phyloP scores from a whole-genome alignment of 2,329 filamentous ascomycete species.

The Trichoderma koningiopsis region DNA sequence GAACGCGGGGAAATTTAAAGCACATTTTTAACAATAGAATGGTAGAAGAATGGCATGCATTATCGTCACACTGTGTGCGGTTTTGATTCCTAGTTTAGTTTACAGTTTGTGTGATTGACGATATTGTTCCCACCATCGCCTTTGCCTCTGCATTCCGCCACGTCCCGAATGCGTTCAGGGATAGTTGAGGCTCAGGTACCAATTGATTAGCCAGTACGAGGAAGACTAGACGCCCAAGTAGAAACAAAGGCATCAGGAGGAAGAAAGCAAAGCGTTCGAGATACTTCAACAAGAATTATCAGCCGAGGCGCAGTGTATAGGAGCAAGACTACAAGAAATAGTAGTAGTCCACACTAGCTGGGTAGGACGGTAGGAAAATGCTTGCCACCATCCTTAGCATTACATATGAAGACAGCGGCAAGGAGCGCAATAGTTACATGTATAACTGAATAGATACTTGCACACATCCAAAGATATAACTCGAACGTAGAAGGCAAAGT shows the following conservation, averaged over 20 bases:
- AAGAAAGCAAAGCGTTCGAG: constrained; percentile 6
- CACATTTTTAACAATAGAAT: too few species aligned
- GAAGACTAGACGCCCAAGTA: background rate
- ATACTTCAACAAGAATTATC: background rate
- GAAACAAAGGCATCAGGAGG: background rate
- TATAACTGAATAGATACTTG: background rate
- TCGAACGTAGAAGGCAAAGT: background rate
- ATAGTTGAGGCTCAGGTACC: background rate
- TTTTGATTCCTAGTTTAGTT: background rate
- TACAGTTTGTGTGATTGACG: background rate
- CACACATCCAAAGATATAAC: background rate
- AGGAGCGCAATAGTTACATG: background rate
- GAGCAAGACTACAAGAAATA: background rate
- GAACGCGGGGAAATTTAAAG: too few species aligned
- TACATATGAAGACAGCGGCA: background rate
- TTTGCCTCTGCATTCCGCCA: background rate
- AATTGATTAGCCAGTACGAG: background rate
- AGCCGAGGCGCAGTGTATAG: background rate
- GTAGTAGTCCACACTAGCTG: background rate
- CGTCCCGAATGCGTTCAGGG: background rate
- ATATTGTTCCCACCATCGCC: too few species aligned
- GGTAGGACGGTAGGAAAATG: background rate
- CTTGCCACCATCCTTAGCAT: background rate
- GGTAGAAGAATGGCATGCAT: too few species aligned
- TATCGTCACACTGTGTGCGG: too few species aligned